Evolutionary conservation across 2,329 filamentous ascomycete genomes (phyloP).

Genomic region (Lachnellula arida): DNA sequence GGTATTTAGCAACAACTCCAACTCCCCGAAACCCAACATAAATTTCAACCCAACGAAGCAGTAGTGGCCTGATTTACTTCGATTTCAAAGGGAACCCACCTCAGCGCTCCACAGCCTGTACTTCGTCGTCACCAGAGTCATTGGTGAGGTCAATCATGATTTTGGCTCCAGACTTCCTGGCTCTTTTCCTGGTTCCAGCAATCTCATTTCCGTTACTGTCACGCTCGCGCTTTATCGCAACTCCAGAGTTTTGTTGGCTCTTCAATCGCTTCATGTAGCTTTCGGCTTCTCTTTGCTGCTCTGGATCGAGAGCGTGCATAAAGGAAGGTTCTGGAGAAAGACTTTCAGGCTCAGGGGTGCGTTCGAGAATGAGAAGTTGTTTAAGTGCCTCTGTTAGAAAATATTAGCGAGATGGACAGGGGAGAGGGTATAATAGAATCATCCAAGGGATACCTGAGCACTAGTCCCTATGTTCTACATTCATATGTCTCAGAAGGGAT

Average conservation of each 20-base stretch:
- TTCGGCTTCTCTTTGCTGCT: not conserved
- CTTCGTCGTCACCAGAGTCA: too few species aligned
- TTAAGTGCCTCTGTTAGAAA: not conserved
- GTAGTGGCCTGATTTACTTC: too few species aligned
- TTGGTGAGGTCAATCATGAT: not conserved
- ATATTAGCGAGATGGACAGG: too few species aligned
- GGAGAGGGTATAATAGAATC: too few species aligned
- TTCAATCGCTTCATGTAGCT: not conserved
- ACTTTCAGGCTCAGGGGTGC: not conserved
- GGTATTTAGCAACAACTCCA: too few species aligned
- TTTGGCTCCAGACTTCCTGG: not conserved
- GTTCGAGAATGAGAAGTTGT: not conserved
- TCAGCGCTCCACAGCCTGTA: too few species aligned
- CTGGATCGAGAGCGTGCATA: not conserved
- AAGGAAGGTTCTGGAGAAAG: not conserved
- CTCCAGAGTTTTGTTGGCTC: not conserved
- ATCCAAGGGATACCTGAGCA: not conserved
- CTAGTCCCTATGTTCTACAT: not conserved
- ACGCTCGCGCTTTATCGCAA: not conserved
- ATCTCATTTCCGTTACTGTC: not conserved
- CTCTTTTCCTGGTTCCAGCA: not conserved
- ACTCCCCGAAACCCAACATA: too few species aligned
- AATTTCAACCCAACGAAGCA: too few species aligned
- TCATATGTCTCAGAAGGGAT: too few species aligned
- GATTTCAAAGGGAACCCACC: too few species aligned